Percentiles rank a stretch among this genome's conserved stretches.
Conservation (phyloP, 2,329 filamentous ascomycete species). For the Trichoderma simmonsii region DNA sequence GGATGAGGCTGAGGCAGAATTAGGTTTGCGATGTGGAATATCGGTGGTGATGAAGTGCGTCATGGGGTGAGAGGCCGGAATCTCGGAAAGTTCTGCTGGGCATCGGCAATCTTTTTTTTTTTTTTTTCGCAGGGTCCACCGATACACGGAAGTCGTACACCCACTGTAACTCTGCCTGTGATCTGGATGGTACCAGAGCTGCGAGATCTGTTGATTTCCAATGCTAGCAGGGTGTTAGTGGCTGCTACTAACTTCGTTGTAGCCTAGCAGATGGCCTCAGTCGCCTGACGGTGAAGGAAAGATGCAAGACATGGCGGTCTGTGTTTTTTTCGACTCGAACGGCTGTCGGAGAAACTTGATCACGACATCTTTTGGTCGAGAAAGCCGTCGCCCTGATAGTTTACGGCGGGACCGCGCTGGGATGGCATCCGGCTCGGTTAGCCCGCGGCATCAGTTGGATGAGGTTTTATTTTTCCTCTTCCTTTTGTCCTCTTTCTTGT, state of each 20-base stretch:
- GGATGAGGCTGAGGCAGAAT: not conserved
- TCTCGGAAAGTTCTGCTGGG: not conserved
- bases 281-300: not conserved
- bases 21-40: not conserved
- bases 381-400: not conserved
- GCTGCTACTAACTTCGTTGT: not conserved
- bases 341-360: not conserved
- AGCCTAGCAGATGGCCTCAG: not conserved
- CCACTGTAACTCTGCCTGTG: not conserved
- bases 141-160: not conserved
- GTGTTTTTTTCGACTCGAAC: not conserved
- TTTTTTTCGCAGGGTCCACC: not conserved
- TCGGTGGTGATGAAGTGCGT: not conserved
- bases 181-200: not conserved
- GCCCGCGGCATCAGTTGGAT: not conserved
- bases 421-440: not conserved
- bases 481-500: not conserved
- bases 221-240: not conserved
- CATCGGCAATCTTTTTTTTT: not conserved
- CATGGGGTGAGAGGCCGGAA: not conserved
- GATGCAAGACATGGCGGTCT: too few species aligned
- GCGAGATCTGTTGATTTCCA: not conserved
- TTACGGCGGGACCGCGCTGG: too few species aligned
- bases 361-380: not conserved
- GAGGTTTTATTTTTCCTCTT: not conserved